A percentile compares a stretch with the other conserved stretches of the same genome.
phyloP scores from a whole-genome alignment of 2,329 filamentous ascomycete genomes.

The Diplodia sapinea region DNA sequence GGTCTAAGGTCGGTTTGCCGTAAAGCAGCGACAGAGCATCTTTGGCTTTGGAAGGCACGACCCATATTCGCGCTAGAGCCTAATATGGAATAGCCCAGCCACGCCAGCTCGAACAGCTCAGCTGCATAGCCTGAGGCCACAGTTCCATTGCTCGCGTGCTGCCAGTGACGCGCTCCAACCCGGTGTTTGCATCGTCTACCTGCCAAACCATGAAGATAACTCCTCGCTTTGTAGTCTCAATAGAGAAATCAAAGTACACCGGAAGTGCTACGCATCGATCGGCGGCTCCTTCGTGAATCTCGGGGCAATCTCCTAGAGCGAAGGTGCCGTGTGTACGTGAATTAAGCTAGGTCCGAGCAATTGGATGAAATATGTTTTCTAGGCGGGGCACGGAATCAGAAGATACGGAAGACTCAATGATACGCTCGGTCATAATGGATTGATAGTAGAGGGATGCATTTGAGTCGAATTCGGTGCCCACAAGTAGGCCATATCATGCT shows the following conservation, averaged over 20 bases:
- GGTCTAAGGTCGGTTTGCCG: constrained; percentile 21
- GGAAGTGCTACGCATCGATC: neutral
- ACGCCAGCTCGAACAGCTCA: constrained; percentile 22
- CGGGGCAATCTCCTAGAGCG: neutral
- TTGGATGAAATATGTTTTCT: neutral
- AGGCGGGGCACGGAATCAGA: no score
- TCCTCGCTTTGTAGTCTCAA: neutral
- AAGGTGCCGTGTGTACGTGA: neutral
- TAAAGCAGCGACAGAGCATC: constrained; percentile 12
- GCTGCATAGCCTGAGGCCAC: constrained; percentile 1
- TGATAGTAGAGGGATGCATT: no score
- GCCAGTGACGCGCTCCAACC: neutral
- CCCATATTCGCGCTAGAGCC: neutral
- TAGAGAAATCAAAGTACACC: neutral
- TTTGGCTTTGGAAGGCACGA: constrained; percentile 20
- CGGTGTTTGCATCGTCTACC: no score
- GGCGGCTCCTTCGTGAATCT: neutral
- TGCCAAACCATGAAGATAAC: no score
- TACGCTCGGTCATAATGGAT: no score
- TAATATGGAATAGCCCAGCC: neutral
- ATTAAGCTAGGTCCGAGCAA: neutral
- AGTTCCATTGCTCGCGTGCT: neutral
- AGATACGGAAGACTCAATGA: no score
- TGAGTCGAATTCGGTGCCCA: no score
- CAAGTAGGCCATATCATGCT: no score